A percentile compares a stretch with the other conserved stretches of the same genome.
Evolutionary conservation across 371 early-diverging fungal species (phyloP).

Genomic region (Rhizomucor pusillus): DNA sequence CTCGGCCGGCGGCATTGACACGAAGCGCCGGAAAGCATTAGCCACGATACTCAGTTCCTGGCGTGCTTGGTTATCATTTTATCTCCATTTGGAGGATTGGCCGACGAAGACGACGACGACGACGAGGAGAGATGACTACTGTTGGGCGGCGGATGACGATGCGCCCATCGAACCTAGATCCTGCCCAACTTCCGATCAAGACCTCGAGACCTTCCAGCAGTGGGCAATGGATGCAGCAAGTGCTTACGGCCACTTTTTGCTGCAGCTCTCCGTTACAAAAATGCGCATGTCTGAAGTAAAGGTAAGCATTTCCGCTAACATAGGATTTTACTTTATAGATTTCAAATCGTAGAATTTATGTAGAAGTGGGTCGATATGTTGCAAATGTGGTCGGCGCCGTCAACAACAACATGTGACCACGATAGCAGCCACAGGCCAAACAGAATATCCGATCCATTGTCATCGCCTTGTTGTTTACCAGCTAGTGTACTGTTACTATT

Average conservation of each 20-base stretch:
- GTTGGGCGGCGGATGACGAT: too few relatives aligned
- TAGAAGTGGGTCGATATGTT: too few relatives aligned
- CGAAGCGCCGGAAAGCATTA: neutral
- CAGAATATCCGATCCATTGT: too few relatives aligned
- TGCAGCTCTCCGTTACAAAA: constrained; percentile 3
- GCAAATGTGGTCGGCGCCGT: too few relatives aligned
- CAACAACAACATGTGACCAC: too few relatives aligned
- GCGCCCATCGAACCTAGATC: too few relatives aligned
- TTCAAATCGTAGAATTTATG: too few relatives aligned
- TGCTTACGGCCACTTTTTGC: constrained; percentile 18
- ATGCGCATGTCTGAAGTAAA: constrained; percentile 9
- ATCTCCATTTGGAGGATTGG: constrained; percentile 15
- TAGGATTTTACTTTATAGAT: too few relatives aligned
- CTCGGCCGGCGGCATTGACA: neutral
- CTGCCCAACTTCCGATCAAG: too few relatives aligned
- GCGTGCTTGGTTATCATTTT: constrained; percentile 18
- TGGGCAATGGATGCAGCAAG: constrained; percentile 19
- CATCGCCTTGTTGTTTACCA: too few relatives aligned
- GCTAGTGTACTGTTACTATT: constrained; percentile 16
- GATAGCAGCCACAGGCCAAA: too few relatives aligned
- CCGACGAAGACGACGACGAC: neutral
- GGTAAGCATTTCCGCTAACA: constrained; percentile 4
- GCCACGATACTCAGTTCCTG: constrained; percentile 14
- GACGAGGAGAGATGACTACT: neutral
- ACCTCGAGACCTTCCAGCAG: too few relatives aligned